phyloP scores from a whole-genome alignment of 78 protist genomes.

The Salpingoeca rosetta region DNA sequence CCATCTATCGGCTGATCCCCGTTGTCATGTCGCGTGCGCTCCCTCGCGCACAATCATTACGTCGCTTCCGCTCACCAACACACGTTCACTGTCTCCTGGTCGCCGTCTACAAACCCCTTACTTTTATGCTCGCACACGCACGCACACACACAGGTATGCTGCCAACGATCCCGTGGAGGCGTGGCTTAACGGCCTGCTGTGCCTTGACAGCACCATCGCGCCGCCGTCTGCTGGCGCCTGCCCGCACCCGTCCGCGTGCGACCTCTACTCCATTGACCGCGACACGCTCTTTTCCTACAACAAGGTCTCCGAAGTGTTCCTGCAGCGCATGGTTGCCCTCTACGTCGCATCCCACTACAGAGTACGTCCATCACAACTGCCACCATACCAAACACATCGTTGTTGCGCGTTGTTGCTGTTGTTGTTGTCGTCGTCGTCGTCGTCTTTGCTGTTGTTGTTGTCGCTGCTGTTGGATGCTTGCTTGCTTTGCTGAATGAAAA shows the following conservation, averaged over 20 bases:
- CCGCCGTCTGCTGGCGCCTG: slow-evolving; percentile 4
- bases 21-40: too few relatives aligned
- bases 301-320: slow-evolving; percentile 80
- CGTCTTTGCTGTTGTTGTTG: not conserved
- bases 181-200: slow-evolving; percentile 83
- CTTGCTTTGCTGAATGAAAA: too few relatives aligned
- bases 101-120: too few relatives aligned
- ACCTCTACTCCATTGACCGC: slow-evolving; percentile 84
- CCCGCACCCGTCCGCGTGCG: slow-evolving; percentile 85
- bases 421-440: not conserved
- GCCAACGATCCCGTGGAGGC: slow-evolving; percentile 56
- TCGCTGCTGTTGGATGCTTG: too few relatives aligned
- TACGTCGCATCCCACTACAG: slow-evolving; percentile 96
- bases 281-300: slow-evolving; percentile 97
- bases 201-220: slow-evolving; percentile 58
- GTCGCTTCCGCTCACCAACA: too few relatives aligned
- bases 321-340: slow-evolving; percentile 85
- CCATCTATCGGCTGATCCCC: too few relatives aligned
- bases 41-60: too few relatives aligned
- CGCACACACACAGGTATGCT: slow-evolving; percentile 79
- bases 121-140: too few relatives aligned
- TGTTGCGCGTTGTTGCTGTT: not conserved
- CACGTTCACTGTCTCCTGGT: too few relatives aligned
- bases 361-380: not conserved
- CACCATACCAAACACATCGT: too few relatives aligned